Evolutionary conservation across 2,329 filamentous ascomycete genomes (phyloP).

Genomic region (Zymoseptoria brevis): DNA sequence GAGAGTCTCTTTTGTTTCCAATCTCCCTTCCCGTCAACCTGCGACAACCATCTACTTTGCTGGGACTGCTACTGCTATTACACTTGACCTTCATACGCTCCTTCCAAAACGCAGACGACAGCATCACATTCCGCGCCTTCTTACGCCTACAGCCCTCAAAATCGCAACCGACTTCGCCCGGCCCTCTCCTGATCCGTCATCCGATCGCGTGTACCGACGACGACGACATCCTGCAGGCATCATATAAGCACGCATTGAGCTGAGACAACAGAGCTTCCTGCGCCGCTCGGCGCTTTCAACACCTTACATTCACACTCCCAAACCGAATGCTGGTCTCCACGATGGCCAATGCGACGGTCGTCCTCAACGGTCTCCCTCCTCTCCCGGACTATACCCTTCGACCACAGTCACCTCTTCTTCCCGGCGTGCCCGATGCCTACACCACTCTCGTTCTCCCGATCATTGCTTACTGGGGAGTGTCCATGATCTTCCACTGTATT

Average conservation of each 20-base stretch:
- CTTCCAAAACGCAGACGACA: constrained; percentile 3
- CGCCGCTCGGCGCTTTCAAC: constrained; percentile 6
- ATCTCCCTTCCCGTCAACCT: neutral
- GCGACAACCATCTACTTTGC: neutral
- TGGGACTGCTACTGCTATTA: neutral
- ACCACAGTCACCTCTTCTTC: constrained; percentile 62
- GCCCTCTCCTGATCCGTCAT: constrained; percentile 8
- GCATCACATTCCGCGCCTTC: neutral
- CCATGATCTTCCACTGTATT: constrained; percentile 77
- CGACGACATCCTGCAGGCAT: neutral
- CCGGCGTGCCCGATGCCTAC: constrained; percentile 74
- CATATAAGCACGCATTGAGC: neutral
- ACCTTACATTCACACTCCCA: neutral
- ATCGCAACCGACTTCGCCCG: neutral
- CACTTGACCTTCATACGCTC: constrained; percentile 11
- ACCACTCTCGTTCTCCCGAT: constrained; percentile 69
- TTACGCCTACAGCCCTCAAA: neutral
- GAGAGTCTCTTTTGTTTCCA: neutral
- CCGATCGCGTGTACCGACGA: constrained; percentile 4
- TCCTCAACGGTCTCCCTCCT: constrained; percentile 61
- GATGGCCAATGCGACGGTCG: constrained; percentile 38
- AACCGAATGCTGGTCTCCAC: neutral
- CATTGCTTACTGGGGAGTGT: constrained; percentile 80
- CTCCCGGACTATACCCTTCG: constrained; percentile 72
- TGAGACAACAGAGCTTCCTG: neutral